Evolutionary conservation across 371 early-diverging fungal genomes (phyloP).

Genomic region (Rhizopus sp.): DNA sequence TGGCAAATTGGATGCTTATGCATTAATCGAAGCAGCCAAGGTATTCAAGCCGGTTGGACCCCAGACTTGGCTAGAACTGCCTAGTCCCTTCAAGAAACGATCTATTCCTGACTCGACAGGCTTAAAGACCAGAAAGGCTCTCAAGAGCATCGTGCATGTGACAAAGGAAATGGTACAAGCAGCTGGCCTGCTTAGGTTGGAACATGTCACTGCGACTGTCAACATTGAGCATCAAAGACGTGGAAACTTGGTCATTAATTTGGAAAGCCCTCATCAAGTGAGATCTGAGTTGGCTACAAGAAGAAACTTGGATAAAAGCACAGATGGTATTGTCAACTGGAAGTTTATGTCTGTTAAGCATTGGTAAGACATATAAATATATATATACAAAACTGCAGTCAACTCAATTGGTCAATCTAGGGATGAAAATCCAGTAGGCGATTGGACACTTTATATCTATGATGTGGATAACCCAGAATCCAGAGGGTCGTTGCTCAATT

Average conservation of each 20-base stretch:
- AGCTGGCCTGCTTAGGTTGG: constrained; percentile 65
- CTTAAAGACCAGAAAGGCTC: constrained; percentile 28
- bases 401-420: constrained; percentile 21
- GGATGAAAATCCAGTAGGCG: constrained; percentile 84
- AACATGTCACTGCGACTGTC: constrained; percentile 88
- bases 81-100: constrained; percentile 44
- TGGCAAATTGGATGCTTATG: constrained; percentile 87
- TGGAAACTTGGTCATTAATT: constrained; percentile 78
- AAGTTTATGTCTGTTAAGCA: constrained; percentile 96
- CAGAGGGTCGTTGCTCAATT: constrained; percentile 56
- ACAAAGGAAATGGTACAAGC: constrained; percentile 51
- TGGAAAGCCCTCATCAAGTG: constrained; percentile 73
- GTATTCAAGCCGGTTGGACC: constrained; percentile 62
- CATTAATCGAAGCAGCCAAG: constrained; percentile 80
- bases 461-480: constrained; percentile 48
- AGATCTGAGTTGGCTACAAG: constrained; percentile 69
- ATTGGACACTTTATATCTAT: constrained; percentile 79
- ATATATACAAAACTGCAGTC: not conserved
- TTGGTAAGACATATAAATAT: constrained; percentile 65
- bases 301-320: constrained; percentile 66
- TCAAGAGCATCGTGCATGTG: constrained; percentile 47
- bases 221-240: constrained; percentile 78
- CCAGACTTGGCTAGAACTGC: constrained; percentile 60
- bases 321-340: constrained; percentile 86
- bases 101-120: constrained; percentile 59